These are phyloP conservation scores for Penicillium sp. DNA, from an alignment of 2,329 filamentous ascomycete species.

Conservation along the genomic window DNA sequence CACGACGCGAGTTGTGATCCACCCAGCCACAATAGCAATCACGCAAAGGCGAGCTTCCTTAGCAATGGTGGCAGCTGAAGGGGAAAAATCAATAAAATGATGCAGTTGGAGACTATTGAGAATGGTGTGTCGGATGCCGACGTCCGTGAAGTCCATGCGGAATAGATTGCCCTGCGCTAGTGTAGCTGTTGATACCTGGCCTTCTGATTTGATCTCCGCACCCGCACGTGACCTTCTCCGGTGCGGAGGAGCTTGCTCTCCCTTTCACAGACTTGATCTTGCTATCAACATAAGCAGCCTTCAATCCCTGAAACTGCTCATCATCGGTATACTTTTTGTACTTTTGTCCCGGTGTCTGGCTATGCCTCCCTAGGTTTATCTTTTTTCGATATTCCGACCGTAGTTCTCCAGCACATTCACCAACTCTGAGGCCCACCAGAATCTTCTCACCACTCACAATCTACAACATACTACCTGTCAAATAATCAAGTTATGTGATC, in stretches of 20 bases:
- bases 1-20: conserved; percentile 42
- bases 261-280: neutral
- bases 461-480: conserved; percentile 67
- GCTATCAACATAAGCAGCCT: neutral
- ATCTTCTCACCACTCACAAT: conserved; percentile 96
- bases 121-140: conserved; percentile 48
- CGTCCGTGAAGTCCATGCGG: conserved; percentile 43
- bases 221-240: conserved; percentile 18
- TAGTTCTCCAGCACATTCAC: conserved; percentile 79
- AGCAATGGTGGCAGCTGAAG: conserved; percentile 50
- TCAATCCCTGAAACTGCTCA: neutral
- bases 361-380: neutral
- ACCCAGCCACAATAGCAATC: conserved; percentile 52
- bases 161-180: conserved; percentile 1
- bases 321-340: neutral
- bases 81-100: conserved; percentile 54
- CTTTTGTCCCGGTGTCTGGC: conserved; percentile 24
- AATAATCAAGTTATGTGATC: conserved; percentile 92
- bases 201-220: conserved; percentile 30
- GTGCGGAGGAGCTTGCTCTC: conserved; percentile 11
- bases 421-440: conserved; percentile 94
- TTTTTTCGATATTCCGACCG: conserved; percentile 3
- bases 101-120: conserved; percentile 47
- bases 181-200: conserved; percentile 24
- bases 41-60: conserved; percentile 54